phyloP scores from a whole-genome alignment of 2,329 filamentous ascomycete species.

The Diaporthe velutina region DNA sequence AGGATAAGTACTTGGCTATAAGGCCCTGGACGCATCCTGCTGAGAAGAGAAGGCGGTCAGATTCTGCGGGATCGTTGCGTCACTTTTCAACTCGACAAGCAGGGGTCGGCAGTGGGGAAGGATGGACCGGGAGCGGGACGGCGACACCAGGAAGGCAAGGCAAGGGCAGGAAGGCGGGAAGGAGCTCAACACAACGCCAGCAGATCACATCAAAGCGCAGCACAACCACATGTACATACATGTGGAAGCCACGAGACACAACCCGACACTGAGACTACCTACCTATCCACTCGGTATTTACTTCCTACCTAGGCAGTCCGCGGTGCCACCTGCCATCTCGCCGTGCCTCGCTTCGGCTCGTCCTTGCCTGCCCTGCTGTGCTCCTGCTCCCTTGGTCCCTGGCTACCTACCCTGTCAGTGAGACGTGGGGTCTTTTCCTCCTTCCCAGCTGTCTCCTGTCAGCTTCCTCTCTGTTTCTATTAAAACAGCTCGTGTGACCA shows the following conservation, averaged over 20 bases:
- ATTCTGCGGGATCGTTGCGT: conserved; percentile 36
- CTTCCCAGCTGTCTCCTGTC: not conserved
- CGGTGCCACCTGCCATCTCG: not conserved
- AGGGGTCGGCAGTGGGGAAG: not conserved
- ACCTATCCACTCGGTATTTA: not conserved
- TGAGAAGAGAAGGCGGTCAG: conserved; percentile 30
- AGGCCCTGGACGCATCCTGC: fast-evolving
- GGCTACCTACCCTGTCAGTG: not conserved
- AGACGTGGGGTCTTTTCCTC: conserved; percentile 7
- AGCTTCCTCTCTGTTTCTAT: conserved; percentile 10
- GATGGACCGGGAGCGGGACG: not conserved
- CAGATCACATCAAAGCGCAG: not conserved
- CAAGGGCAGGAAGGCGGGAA: not conserved
- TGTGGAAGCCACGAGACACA: conserved; percentile 35
- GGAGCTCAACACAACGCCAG: conserved; percentile 28
- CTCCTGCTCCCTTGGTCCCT: conserved; percentile 1
- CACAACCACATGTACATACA: not conserved
- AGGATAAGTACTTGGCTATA: not conserved
- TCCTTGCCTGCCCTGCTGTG: not conserved
- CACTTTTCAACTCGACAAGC: conserved; percentile 27
- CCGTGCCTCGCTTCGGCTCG: conserved; percentile 19
- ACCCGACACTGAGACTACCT: not conserved
- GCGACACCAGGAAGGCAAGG: not conserved
- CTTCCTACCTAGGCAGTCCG: not conserved
- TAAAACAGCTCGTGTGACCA: conserved; percentile 30